Evolutionary conservation across 2,329 filamentous ascomycete genomes (phyloP), one percentile per base, ranked within the genome.

Genomic region (Fusarium sp.): DNA sequence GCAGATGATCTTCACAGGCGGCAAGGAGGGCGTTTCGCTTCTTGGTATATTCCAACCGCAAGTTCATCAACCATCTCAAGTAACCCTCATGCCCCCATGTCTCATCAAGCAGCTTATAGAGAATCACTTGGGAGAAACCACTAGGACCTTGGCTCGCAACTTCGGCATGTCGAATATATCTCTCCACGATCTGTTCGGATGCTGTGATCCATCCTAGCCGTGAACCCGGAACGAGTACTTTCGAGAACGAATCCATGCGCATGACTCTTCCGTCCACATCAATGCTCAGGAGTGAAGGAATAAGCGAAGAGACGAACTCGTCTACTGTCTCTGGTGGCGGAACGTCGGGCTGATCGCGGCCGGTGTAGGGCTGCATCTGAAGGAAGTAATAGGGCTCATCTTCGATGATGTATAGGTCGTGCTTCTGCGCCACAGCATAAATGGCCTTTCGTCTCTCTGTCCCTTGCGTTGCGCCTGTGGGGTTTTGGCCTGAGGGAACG

Each of bases 351-450:
- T 84, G 80, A 69, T 85, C 79, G 32, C 84, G 81, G 16, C 88
- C 86, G 3, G 86, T 86, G 81, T 94, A 95, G 0, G 91, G 89
- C 73, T 92, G 89, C 91, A 94, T 93, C 81, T 97, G 95, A 38
- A 97, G 85, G 83, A 95, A 97, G 82, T 97, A 97, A 83, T 97
- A 97, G 3, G 95, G 95, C 79, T 97, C 95, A 78, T 97, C 95
- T 82, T 98, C 95, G 73, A 97, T 83, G 77, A 98, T 95, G 82
- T 89, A 92, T 43, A 97, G 77, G 77, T 97, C 92, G 80, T 97
- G 93, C 82, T 93, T 94, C 78, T 91, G 91, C 32, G 91, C 92
- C 16, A 97, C 87, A 38, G 84, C 84, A 81, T 97, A 97, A 47
- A 97, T 85, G 24, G 89, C 91, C 70, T 85, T 85, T 56, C 94